phyloP scores from a whole-genome alignment of 139 green algal genomes.

The Mesotaenium endlicherianum region DNA sequence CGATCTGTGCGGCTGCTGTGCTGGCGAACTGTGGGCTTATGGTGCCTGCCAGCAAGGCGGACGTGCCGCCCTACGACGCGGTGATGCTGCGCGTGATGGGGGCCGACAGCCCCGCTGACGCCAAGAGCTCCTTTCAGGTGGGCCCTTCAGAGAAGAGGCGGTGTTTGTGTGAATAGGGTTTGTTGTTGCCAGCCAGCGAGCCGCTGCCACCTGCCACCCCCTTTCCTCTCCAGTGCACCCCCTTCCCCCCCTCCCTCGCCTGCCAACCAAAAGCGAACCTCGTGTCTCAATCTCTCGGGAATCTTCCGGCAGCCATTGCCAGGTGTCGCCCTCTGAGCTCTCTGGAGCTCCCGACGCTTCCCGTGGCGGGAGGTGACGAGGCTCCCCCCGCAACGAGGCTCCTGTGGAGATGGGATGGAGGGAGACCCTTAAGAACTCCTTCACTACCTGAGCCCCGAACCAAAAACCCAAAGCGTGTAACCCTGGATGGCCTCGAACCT shows the following conservation, averaged over 20 bases:
- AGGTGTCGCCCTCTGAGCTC: no score
- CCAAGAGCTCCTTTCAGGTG: slow-evolving; percentile 71
- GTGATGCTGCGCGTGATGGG: slow-evolving; percentile 80
- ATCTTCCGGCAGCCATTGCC: no score
- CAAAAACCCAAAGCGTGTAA: no score
- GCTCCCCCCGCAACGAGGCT: no score
- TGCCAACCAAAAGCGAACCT: not conserved
- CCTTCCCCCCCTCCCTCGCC: not conserved
- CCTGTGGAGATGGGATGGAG: no score
- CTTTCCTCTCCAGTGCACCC: no score
- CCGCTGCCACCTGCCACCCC: no score
- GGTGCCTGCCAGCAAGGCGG: slow-evolving; percentile 55
- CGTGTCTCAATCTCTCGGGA: not conserved
- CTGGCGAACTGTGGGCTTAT: slow-evolving; percentile 78
- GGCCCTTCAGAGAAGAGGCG: not conserved
- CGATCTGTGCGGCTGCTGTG: slow-evolving; percentile 68
- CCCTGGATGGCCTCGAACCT: no score
- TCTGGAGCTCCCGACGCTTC: no score
- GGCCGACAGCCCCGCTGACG: slow-evolving; percentile 77
- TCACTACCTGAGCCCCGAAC: no score
- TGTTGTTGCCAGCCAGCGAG: not conserved
- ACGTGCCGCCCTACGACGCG: slow-evolving; percentile 67
- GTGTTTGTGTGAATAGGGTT: slow-evolving; percentile 4
- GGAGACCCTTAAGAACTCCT: no score
- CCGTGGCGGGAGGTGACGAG: no score